Conservation (phyloP, 2,329 filamentous ascomycete species). For the Paraphaeosphaeria minitans region DNA sequence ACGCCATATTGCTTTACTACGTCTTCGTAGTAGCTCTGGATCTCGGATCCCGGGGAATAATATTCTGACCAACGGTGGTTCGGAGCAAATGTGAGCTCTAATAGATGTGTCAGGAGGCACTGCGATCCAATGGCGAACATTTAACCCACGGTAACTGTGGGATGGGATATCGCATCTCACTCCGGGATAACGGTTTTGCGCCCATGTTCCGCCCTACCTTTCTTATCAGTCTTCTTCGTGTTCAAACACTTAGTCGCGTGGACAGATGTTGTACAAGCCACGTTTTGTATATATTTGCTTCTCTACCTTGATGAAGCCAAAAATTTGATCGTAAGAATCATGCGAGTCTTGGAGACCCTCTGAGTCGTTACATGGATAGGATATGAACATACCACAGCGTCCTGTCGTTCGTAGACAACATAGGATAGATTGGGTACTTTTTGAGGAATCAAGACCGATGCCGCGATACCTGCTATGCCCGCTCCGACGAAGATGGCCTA, state of each 20-base stretch:
- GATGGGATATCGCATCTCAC: background rate
- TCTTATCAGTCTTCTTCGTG: background rate
- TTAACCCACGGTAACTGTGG: background rate
- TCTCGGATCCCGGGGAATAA: background rate
- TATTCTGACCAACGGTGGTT: background rate
- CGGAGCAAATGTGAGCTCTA: background rate
- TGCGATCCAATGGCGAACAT: background rate
- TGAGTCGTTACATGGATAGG: background rate
- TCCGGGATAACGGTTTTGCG: background rate
- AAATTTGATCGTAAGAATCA: too few relatives aligned
- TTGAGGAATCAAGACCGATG: background rate
- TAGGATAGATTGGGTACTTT: background rate
- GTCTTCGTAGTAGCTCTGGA: background rate
- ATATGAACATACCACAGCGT: background rate
- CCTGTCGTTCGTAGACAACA: background rate
- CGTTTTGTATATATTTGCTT: background rate
- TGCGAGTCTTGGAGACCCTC: background rate
- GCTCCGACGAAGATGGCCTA: background rate
- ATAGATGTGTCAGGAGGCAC: background rate
- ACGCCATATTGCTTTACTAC: background rate
- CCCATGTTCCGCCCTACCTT: background rate
- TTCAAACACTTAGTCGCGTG: background rate
- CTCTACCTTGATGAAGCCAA: background rate
- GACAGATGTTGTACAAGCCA: too few relatives aligned
- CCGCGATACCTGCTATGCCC: background rate